Conservation (phyloP, 2,329 filamentous ascomycete species). For the Trichoderma simmonsii region DNA sequence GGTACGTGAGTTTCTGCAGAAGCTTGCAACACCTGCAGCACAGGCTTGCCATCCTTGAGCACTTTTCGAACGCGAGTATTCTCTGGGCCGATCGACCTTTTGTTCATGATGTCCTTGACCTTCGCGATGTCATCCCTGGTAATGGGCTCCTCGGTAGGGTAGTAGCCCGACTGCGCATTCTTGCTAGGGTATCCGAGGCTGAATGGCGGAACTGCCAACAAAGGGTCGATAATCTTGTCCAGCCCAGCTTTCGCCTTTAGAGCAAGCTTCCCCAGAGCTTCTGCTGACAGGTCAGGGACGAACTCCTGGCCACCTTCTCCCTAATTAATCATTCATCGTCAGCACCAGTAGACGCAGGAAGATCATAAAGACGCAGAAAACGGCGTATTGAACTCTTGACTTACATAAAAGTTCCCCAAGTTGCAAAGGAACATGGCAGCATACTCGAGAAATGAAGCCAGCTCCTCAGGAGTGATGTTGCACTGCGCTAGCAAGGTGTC, state of each 20-base stretch:
- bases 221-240: neutral
- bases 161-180: neutral
- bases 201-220: neutral
- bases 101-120: neutral
- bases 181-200: neutral
- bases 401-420: neutral
- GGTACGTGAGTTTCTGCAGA: neutral
- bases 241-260: neutral
- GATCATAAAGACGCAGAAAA: neutral
- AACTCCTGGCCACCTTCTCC: neutral
- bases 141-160: neutral
- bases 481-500: neutral
- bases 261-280: neutral
- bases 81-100: neutral
- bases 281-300: neutral
- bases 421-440: neutral
- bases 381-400: neutral
- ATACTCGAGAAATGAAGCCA: neutral
- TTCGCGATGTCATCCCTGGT: neutral
- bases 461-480: neutral
- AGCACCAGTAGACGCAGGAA: neutral
- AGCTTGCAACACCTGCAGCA: neutral
- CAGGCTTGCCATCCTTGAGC: neutral
- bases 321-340: neutral
- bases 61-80: neutral